These are phyloP conservation scores for Cladosporium sp. DNA, from an alignment of 2,329 filamentous ascomycete genomes.

Conservation along the genomic window DNA sequence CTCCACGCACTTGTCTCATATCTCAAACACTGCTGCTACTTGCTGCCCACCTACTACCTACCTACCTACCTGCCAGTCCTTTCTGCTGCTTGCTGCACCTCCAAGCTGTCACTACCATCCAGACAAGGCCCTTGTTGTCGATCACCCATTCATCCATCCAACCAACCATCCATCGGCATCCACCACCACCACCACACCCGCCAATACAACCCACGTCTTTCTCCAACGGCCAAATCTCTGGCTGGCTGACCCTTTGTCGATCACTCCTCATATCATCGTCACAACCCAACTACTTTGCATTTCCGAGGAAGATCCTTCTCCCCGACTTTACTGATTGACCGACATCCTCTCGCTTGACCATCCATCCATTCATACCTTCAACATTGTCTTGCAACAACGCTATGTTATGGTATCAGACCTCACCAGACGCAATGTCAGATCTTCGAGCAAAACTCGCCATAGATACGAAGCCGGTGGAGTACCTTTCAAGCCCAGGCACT, in stretches of 20 bases:
- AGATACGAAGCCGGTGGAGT: constrained; percentile 11
- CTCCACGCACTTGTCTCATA: constrained; percentile 10
- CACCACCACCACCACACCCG: not conserved
- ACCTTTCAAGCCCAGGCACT: constrained; percentile 9
- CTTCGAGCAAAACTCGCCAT: constrained; percentile 12
- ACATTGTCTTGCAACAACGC: not conserved
- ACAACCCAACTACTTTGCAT: not conserved
- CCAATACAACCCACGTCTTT: not conserved
- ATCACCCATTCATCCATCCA: too few relatives aligned
- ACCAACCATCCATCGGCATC: too few relatives aligned
- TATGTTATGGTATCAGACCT: constrained; percentile 11
- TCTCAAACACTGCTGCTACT: constrained; percentile 7
- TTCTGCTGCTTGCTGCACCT: constrained; percentile 1
- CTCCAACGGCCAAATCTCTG: constrained; percentile 5
- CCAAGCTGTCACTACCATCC: not conserved
- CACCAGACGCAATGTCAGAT: constrained; percentile 14
- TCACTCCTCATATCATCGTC: constrained; percentile 6
- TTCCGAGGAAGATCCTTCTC: not conserved
- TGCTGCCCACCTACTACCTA: not conserved
- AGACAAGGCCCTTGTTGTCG: constrained; percentile 6
- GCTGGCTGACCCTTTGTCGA: constrained; percentile 9
- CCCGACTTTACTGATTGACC: not conserved
- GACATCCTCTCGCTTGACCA: too few relatives aligned
- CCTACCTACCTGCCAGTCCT: too few relatives aligned
- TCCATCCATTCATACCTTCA: not conserved